Evolutionary conservation across 2,329 filamentous ascomycete species (phyloP).

Genomic region (Claviceps sp.): DNA sequence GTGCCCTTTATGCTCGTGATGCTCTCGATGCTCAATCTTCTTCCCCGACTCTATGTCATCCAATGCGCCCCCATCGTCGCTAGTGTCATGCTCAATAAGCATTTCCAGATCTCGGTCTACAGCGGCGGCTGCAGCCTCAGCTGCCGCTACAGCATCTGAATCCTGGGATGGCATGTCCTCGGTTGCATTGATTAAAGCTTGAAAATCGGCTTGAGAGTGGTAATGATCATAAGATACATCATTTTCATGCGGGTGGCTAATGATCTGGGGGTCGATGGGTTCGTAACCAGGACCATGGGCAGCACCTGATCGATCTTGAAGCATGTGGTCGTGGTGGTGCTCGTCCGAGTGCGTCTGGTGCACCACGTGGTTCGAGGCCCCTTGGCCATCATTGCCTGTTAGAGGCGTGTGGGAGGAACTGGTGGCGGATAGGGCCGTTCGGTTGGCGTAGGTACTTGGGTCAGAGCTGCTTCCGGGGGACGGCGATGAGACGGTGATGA

Average conservation of each 20-base stretch:
- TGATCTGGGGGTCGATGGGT: conserved; percentile 48
- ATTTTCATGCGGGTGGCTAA: conserved; percentile 21
- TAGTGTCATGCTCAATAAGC: conserved; percentile 33
- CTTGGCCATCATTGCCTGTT: neutral
- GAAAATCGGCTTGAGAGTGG: conserved; percentile 35
- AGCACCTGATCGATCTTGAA: conserved; percentile 17
- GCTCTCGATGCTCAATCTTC: conserved; percentile 12
- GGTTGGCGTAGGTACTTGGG: conserved; percentile 32
- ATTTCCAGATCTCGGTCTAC: conserved; percentile 39
- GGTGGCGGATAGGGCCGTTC: conserved; percentile 33
- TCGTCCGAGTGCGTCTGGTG: conserved; percentile 9
- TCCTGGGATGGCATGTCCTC: conserved; percentile 21
- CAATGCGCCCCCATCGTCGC: conserved; percentile 19
- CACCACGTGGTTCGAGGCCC: neutral
- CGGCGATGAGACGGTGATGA: conserved; percentile 15
- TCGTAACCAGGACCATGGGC: conserved; percentile 25
- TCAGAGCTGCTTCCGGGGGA: conserved; percentile 13
- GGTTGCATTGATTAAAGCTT: conserved; percentile 37
- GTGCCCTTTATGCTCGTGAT: conserved; percentile 4
- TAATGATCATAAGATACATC: conserved; percentile 27
- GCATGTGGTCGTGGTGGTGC: conserved; percentile 21
- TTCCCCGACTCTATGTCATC: conserved; percentile 10
- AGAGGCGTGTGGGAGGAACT: neutral
- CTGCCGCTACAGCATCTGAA: conserved; percentile 7
- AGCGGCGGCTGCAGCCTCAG: conserved; percentile 19